Evolutionary conservation across 2,329 filamentous ascomycete species (phyloP).

Genomic region (Sphaerulina vaccinii): DNA sequence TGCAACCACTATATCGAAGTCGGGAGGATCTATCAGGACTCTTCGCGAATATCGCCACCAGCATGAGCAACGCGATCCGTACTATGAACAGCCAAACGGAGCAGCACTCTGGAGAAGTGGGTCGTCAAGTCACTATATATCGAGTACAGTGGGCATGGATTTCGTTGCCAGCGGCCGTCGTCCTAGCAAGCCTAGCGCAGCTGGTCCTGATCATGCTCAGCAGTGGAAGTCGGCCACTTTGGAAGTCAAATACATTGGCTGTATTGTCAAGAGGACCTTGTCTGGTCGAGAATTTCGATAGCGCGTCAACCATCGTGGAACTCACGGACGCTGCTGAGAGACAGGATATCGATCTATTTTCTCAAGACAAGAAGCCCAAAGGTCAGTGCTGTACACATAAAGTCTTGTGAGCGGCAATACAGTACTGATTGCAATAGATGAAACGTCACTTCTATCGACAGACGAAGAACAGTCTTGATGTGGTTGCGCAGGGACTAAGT

Average conservation of each 20-base stretch:
- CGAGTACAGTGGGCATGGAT: conserved; percentile 10
- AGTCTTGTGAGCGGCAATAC: not conserved
- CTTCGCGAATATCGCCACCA: conserved; percentile 15
- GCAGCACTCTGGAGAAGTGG: not conserved
- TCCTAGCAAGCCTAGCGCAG: conserved; percentile 8
- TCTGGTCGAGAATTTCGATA: not conserved
- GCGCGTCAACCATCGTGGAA: not conserved
- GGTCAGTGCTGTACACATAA: not conserved
- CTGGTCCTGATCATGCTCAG: conserved; percentile 7
- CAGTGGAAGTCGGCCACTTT: conserved; percentile 7
- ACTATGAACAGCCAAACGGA: not conserved
- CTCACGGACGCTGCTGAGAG: not conserved
- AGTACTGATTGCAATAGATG: not conserved
- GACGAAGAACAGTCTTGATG: not conserved
- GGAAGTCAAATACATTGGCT: conserved; percentile 21
- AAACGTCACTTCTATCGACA: not conserved
- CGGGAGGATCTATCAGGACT: conserved; percentile 6
- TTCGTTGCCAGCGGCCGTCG: conserved; percentile 5
- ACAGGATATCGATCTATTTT: not conserved
- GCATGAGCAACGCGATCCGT: conserved; percentile 23
- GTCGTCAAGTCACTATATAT: conserved; percentile 4
- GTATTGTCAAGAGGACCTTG: not conserved
- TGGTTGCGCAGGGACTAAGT: no score
- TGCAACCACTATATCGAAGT: not conserved
- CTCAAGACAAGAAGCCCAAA: not conserved